These are phyloP conservation scores for Trichoderma harzianum DNA, from an alignment of 2,329 filamentous ascomycete species.

Conservation along the genomic window DNA sequence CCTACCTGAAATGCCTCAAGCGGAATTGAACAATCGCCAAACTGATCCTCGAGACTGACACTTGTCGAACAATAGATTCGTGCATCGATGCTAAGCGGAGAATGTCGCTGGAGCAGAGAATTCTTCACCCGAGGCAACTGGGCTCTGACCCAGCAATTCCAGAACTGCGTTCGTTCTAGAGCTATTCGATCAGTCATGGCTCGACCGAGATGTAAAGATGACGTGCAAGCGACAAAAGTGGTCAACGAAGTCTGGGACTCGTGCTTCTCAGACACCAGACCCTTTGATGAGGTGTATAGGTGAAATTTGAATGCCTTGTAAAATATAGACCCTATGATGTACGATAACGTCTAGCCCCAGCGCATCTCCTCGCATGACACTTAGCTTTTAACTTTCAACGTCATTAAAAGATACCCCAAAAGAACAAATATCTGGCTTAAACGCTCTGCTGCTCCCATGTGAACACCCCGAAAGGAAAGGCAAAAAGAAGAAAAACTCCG, in stretches of 20 bases:
- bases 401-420: constrained; percentile 21
- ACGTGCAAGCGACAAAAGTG: constrained; percentile 79
- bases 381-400: constrained; percentile 18
- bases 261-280: constrained; percentile 89
- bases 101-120: constrained; percentile 87
- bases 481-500: constrained; percentile 7
- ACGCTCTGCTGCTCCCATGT: background rate
- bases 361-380: constrained; percentile 19
- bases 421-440: constrained; percentile 9
- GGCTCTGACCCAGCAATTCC: constrained; percentile 87
- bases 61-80: constrained; percentile 62
- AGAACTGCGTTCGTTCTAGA: constrained; percentile 81
- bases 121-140: constrained; percentile 82
- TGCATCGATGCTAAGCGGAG: constrained; percentile 86
- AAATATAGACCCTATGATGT: constrained; percentile 22
- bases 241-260: constrained; percentile 99
- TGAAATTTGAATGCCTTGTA: constrained; percentile 36
- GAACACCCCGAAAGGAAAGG: background rate
- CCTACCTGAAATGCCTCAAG: background rate
- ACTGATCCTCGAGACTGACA: background rate
- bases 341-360: constrained; percentile 24
- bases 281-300: constrained; percentile 95
- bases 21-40: background rate
- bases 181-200: constrained; percentile 77
- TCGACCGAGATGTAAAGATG: constrained; percentile 76